Percentiles rank a stretch among this genome's conserved stretches.
phyloP scores from a whole-genome alignment of 208 protist genomes.

The Acanthamoeba castellanii region DNA sequence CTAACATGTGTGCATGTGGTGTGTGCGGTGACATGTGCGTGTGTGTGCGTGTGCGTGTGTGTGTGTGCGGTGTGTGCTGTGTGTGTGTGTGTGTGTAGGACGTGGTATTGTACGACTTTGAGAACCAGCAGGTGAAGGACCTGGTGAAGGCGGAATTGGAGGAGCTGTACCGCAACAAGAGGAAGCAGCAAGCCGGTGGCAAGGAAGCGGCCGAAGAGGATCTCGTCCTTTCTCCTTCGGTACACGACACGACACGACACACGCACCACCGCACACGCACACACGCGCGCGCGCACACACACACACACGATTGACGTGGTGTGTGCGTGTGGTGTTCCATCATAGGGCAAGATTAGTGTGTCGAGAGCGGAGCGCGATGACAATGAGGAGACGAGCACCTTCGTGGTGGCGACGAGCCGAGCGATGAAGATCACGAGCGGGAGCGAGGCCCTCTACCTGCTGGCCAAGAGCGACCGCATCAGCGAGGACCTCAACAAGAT shows the following conservation, averaged over 20 bases:
- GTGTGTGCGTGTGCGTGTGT: background rate
- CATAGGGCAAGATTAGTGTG: background rate
- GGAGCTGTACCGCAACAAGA: background rate
- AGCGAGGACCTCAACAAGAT: conserved; percentile 26
- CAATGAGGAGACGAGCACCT: conserved; percentile 4
- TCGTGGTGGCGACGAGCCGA: conserved; percentile 11
- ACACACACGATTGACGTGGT: background rate
- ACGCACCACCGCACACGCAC: background rate
- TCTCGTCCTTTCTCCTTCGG: background rate
- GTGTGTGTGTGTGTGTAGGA: background rate
- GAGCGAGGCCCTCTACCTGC: conserved; percentile 5
- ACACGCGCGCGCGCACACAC: background rate
- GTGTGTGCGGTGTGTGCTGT: background rate
- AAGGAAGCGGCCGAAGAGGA: background rate
- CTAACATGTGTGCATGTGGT: background rate
- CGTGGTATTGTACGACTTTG: conserved; percentile 25
- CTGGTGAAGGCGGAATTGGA: background rate
- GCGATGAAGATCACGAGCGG: conserved; percentile 23
- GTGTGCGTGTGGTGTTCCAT: no score
- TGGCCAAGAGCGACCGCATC: conserved; percentile 48
- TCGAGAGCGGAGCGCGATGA: background rate
- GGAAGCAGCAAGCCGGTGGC: background rate
- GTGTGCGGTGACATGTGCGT: background rate
- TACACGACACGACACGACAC: background rate
- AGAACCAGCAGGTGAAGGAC: background rate